phyloP scores from a whole-genome alignment of 306 rosid genomes.

The Potentilla sterilis region DNA sequence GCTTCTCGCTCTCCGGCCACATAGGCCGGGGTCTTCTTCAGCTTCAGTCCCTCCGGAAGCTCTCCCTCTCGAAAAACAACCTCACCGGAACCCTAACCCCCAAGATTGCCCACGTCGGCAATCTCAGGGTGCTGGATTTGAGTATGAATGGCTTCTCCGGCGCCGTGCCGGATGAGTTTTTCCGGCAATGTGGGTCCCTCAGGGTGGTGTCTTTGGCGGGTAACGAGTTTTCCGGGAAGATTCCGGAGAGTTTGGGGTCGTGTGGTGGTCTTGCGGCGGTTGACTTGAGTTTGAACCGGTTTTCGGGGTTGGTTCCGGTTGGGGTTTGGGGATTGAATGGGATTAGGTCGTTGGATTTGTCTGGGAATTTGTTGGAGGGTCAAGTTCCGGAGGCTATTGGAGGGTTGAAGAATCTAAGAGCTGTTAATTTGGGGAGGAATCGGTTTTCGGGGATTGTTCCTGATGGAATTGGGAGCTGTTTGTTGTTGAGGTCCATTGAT shows the following conservation, averaged over 20 bases:
- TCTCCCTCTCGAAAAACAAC: slow-evolving; percentile 69
- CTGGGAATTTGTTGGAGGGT: slow-evolving; percentile 69
- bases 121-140: slow-evolving; percentile 74
- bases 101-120: slow-evolving; percentile 58
- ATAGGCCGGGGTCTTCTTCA: slow-evolving; percentile 78
- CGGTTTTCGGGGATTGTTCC: slow-evolving; percentile 69
- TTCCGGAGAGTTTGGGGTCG: slow-evolving; percentile 65
- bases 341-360: slow-evolving; percentile 74
- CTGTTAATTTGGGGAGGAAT: slow-evolving; percentile 58
- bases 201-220: slow-evolving; percentile 60
- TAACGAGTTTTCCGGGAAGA: slow-evolving; percentile 65
- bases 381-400: slow-evolving; percentile 55
- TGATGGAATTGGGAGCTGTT: slow-evolving; percentile 76
- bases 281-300: slow-evolving; percentile 64
- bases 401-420: slow-evolving; percentile 66
- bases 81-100: slow-evolving; percentile 70
- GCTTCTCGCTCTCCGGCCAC: slow-evolving; percentile 73
- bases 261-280: slow-evolving; percentile 66
- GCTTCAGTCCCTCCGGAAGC: slow-evolving; percentile 64
- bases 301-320: slow-evolving; percentile 64
- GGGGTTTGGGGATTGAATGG: slow-evolving; percentile 77
- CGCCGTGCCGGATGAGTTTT: slow-evolving; percentile 64
- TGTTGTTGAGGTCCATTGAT: slow-evolving; percentile 84
- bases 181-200: slow-evolving; percentile 92
- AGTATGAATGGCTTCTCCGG: slow-evolving; percentile 73